Evolutionary conservation across 768 basidiomycete species (phyloP), one percentile per base, ranked within the genome.

Genomic region (Bullera alba): DNA sequence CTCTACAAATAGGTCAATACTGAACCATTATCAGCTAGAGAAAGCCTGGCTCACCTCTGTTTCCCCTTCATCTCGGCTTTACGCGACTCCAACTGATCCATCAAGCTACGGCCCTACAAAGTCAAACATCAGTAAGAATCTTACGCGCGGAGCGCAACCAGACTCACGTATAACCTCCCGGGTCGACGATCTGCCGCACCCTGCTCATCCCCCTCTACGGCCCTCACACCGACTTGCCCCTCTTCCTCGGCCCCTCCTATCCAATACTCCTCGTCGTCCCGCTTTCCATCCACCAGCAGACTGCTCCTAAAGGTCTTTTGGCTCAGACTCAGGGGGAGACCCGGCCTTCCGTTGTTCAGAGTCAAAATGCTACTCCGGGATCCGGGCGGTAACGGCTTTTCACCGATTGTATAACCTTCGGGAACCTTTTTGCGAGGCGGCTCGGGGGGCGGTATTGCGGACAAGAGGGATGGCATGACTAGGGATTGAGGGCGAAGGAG

Each of bases 391-490:
- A 91, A 75, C 22, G 88, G 88, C 42, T 83, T 82, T 0, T 83
- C 86, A 67, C 89, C 85, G 12, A 56, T 12, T 76, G 75, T 15
- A 82, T 79, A 38, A 77, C 69, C 66, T 52, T 37, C 75, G 63
- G n/a, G 75, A 68, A 16, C 73, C 56, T 23, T 37, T 19, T 35
- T 19, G 7, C 45, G 70, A 55, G 30, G 71, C 17, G 22, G 60
- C 23, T 53, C 44, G 32, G 57, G 51, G 16, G 75, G 63, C 6
- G 16, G 46, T 6, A 23, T 5, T 44, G 77, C 74, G 60, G 91
- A 86, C 30, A 93, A 75, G 1, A 88, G 87, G 54, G 84, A 85
- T 8, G 91, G 91, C 91, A 95, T 93, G 54, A 95, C 82, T 38
- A 95, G 82, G n/a, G 90, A 79, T 70, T 90, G 90, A 1, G 91